phyloP scores from a whole-genome alignment of 1,139 yeast genomes.

The Taphrina confusa region DNA sequence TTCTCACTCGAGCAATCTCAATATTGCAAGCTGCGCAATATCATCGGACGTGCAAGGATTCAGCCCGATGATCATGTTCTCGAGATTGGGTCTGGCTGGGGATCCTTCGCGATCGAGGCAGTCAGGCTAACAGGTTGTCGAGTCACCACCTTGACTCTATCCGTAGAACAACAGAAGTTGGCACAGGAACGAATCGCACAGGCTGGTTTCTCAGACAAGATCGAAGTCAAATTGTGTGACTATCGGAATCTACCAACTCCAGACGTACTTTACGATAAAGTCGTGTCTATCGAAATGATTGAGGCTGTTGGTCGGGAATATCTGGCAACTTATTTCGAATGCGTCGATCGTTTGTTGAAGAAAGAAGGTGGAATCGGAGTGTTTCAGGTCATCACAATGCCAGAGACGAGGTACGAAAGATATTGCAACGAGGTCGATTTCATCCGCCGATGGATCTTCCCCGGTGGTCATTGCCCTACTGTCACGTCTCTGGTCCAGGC shows the following conservation, averaged over 20 bases:
- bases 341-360: constrained; percentile 29
- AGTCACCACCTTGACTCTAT: constrained; percentile 28
- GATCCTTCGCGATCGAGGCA: constrained; percentile 34
- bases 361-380: constrained; percentile 56
- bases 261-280: constrained; percentile 22
- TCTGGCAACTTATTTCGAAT: constrained; percentile 28
- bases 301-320: constrained; percentile 33
- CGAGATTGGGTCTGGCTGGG: constrained; percentile 35
- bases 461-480: constrained; percentile 33
- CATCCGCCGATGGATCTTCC: constrained; percentile 34
- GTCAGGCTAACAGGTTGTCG: constrained; percentile 27
- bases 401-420: constrained; percentile 85
- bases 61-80: constrained; percentile 29
- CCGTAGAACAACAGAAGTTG: constrained; percentile 28
- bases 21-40: constrained; percentile 22
- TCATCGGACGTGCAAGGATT: constrained; percentile 26
- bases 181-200: constrained; percentile 27
- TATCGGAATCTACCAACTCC: constrained; percentile 31
- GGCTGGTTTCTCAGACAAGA: constrained; percentile 23
- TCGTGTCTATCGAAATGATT: constrained; percentile 33
- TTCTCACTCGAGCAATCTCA: constrained; percentile 31
- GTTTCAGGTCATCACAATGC: constrained; percentile 58
- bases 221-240: constrained; percentile 30
- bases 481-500: constrained; percentile 28
- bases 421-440: constrained; percentile 32